Evolutionary conservation across 495 filamentous ascomycete species (phyloP).

Genomic region (Aspergillus heteromorphus): DNA sequence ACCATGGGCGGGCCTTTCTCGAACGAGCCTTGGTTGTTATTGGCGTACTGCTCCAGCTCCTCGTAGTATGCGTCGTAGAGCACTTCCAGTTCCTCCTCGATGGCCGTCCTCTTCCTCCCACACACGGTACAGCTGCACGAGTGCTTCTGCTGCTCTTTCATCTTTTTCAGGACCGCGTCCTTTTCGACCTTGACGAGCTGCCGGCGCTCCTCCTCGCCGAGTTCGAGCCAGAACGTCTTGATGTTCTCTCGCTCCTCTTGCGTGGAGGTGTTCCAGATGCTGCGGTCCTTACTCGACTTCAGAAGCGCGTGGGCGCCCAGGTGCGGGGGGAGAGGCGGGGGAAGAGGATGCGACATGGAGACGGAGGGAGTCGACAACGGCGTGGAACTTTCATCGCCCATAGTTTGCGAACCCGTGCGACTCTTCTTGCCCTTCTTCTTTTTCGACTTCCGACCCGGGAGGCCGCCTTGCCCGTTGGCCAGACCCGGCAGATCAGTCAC

Average conservation of each 20-base stretch:
- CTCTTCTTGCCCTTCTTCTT: constrained; percentile 46
- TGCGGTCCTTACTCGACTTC: constrained; percentile 58
- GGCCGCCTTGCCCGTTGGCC: constrained; percentile 8
- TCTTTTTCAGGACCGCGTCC: constrained; percentile 94
- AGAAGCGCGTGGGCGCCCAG: constrained; percentile 21
- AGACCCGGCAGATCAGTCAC: constrained; percentile 2
- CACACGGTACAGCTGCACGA: constrained; percentile 98
- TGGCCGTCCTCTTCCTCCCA: constrained; percentile 91
- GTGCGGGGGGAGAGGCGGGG: constrained; percentile 29
- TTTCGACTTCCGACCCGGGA: constrained; percentile 33
- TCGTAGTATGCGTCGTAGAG: constrained; percentile 99
- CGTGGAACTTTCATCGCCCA: constrained; percentile 36
- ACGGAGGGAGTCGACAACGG: constrained; percentile 37
- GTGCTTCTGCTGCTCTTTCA: constrained; percentile 99
- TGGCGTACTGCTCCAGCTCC: constrained; percentile 94
- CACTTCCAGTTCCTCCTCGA: constrained; percentile 98
- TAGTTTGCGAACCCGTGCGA: constrained; percentile 29
- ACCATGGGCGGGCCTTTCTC: constrained; percentile 58
- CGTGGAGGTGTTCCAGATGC: constrained; percentile 93
- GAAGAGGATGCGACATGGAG: constrained; percentile 38
- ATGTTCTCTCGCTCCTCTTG: constrained; percentile 93
- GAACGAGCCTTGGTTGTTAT: constrained; percentile 69
- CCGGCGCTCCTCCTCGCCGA: constrained; percentile 89
- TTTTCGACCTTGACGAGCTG: constrained; percentile 97
- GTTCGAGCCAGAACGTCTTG: constrained; percentile 96